Evolutionary conservation across 2,329 filamentous ascomycete genomes (phyloP), one percentile per base, ranked within the genome.

Genomic region (Xylaria sp.): DNA sequence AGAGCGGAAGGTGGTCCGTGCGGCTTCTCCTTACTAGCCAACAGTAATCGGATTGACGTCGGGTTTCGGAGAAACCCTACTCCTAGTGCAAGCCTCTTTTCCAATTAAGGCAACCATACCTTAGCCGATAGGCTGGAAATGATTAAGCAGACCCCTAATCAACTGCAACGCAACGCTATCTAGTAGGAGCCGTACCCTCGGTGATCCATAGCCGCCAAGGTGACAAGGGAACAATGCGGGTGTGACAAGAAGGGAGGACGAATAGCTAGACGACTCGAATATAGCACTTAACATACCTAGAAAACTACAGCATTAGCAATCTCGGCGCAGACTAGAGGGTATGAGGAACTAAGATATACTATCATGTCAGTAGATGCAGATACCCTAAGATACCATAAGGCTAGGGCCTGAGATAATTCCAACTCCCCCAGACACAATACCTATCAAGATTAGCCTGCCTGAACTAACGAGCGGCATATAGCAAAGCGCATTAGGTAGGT

Each of bases 21-120:
- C 65, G 5, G 2, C 13, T 39, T 36, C 39, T 42, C 15, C 13
- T 33, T 54, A 49, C 17, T 49, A 42, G 29, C 50, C 22, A 29
- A 39, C 38, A 61, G n/a, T 29, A n/a, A n/a, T 22, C 22, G 38
- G 63, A 39, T 44, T 61, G 62, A 65, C 25, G 58, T 66, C 54
- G 63, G 63, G 11, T 2, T 7, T 58, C 66, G 63, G 66, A 66
- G 33, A 15, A 67, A 63, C 54, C 54, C 45, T 55, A 13, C 15
- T 56, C 64, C 59, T 51, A 49, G 56, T 36, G 15, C 5, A 38
- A 42, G 11, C 50, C 49, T 51, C 65, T 60, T 58, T 56, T 60
- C 50, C 44, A 54, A 44, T 61, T 66, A 44, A 47, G 53, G 44
- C 39, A 58, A 15, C 27, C 10, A 38, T 22, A n/a, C 42, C 20